Conservation (phyloP, 176 grass and related monocot species). For the Eragrostis curvula region DNA sequence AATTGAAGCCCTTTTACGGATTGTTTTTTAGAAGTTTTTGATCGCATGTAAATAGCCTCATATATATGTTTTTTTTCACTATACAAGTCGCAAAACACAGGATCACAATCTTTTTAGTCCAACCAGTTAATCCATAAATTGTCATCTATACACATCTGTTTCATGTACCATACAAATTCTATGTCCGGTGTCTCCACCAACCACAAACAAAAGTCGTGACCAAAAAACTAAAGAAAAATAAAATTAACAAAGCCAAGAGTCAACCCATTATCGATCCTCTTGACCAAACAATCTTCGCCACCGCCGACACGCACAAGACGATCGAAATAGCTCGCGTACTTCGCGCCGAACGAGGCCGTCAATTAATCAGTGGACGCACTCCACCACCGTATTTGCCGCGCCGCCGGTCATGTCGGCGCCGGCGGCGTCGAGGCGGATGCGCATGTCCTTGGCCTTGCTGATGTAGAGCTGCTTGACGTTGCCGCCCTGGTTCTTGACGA, state of each 20-base stretch:
- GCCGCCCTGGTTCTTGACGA: constrained; percentile 54
- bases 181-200: constrained; percentile 17
- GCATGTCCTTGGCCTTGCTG: constrained; percentile 63
- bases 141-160: constrained; percentile 8
- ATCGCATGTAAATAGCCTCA: no score
- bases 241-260: neutral
- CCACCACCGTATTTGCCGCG: constrained; percentile 5
- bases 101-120: no score
- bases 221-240: neutral
- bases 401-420: constrained; percentile 22
- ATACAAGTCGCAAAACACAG: no score
- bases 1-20: no score
- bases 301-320: neutral
- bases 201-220: constrained; percentile 23
- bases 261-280: neutral
- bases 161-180: constrained; percentile 6
- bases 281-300: neutral
- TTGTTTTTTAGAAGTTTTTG: no score
- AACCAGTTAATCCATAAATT: constrained; percentile 27
- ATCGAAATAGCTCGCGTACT: neutral
- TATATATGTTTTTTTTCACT: no score
- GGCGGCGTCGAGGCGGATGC: constrained; percentile 26
- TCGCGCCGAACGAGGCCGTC: neutral
- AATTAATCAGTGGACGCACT: constrained; percentile 51
- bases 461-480: constrained; percentile 76